Conservation (phyloP, 768 basidiomycete species). For the Lactarius indigo region DNA sequence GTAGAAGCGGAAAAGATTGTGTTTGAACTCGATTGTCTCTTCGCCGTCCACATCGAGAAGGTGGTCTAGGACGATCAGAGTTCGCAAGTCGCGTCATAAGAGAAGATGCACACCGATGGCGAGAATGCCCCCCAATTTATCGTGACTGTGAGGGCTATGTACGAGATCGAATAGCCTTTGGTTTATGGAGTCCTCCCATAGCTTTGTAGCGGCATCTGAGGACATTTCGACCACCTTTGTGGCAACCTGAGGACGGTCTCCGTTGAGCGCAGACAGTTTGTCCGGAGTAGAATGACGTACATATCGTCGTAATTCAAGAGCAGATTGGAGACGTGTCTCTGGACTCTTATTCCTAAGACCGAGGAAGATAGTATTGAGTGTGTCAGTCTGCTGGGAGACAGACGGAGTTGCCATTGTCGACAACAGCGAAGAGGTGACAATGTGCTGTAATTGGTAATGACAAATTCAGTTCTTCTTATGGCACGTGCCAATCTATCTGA, state of each 20-base stretch:
- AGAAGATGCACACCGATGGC: constrained; percentile 67
- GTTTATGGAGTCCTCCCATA: constrained; percentile 86
- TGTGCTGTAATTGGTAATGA: neutral
- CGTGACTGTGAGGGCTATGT: constrained; percentile 72
- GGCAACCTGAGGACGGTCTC: constrained; percentile 50
- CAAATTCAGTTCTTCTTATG: neutral
- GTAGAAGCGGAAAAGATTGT: constrained; percentile 81
- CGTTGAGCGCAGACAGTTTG: constrained; percentile 12
- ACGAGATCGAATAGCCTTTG: constrained; percentile 76
- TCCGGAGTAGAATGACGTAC: constrained; percentile 39
- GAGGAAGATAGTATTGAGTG: constrained; percentile 63
- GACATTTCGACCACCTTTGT: constrained; percentile 76
- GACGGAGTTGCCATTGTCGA: constrained; percentile 57
- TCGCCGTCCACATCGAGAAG: constrained; percentile 74
- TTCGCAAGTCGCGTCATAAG: neutral
- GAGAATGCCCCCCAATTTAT: constrained; percentile 81
- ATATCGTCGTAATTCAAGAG: constrained; percentile 70
- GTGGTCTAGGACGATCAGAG: constrained; percentile 48
- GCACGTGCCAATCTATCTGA: neutral
- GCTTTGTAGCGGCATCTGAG: constrained; percentile 71
- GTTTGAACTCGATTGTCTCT: constrained; percentile 76
- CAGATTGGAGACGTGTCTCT: constrained; percentile 65
- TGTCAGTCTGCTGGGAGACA: constrained; percentile 55
- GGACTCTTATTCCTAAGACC: constrained; percentile 60
- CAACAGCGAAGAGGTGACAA: neutral